phyloP scores from a whole-genome alignment of 2,329 filamentous ascomycete species.

The Ambrosiella xylebori region DNA sequence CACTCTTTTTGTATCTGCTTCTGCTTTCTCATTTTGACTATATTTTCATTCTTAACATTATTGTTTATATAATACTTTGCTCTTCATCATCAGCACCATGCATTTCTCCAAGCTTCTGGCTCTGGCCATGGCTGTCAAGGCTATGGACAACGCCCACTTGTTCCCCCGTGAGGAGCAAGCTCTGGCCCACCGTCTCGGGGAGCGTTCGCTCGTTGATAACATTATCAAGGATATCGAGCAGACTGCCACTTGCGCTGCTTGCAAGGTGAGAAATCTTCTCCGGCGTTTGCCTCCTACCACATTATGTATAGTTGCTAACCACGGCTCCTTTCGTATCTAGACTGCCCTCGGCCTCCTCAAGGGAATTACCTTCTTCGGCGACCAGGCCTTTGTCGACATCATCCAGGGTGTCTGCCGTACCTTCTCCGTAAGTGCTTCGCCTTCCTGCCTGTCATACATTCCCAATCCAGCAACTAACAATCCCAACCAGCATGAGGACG shows the following conservation, averaged over 20 bases:
- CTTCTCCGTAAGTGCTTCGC: slow-evolving; percentile 17
- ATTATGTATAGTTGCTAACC: neutral
- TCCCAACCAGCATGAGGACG: slow-evolving; percentile 27
- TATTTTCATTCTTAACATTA: neutral
- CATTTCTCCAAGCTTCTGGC: slow-evolving; percentile 3
- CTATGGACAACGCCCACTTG: neutral
- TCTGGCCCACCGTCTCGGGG: slow-evolving; percentile 1
- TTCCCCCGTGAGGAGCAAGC: slow-evolving; percentile 7
- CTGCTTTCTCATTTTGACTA: neutral
- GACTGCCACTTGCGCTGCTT: slow-evolving; percentile 16
- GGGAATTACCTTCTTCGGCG: slow-evolving; percentile 25
- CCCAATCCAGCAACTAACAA: neutral
- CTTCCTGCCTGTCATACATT: neutral
- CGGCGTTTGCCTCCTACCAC: neutral
- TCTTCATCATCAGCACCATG: neutral
- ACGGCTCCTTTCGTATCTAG: neutral
- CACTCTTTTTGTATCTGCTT: neutral
- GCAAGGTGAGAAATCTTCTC: slow-evolving; percentile 15
- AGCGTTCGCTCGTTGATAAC: slow-evolving; percentile 6
- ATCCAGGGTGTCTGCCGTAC: slow-evolving; percentile 20
- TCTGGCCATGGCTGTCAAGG: neutral
- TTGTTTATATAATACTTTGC: neutral
- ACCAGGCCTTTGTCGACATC: slow-evolving; percentile 23
- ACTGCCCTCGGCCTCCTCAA: slow-evolving; percentile 22
- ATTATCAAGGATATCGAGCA: slow-evolving; percentile 17